Percentiles rank a stretch among this genome's conserved stretches.
phyloP scores from a whole-genome alignment of 2,329 filamentous ascomycete genomes.

The Orbilia blumenaviensis region DNA sequence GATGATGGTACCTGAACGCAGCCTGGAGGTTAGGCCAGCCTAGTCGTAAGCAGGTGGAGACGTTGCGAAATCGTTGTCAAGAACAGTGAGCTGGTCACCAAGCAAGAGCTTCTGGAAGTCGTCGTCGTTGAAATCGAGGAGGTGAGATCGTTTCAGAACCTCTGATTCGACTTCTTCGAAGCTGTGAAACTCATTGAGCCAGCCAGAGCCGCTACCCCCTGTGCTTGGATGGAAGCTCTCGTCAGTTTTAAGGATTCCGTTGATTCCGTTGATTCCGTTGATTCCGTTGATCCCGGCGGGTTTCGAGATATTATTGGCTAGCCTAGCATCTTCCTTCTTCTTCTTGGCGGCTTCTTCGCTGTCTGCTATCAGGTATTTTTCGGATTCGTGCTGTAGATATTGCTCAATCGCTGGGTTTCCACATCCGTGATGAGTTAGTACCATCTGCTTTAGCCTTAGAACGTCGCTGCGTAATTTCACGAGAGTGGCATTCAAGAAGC shows the following conservation, averaged over 20 bases:
- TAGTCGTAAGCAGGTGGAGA: conserved; percentile 46
- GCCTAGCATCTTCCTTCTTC: conserved; percentile 7
- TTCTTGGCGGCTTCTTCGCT: conserved; percentile 37
- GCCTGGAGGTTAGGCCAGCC: conserved; percentile 1
- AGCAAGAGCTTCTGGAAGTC: conserved; percentile 52
- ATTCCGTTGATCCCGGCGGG: conserved; percentile 30
- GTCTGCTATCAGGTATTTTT: conserved; percentile 51
- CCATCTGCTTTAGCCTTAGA: conserved; percentile 58
- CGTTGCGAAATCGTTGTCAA: conserved; percentile 39
- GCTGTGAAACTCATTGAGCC: conserved; percentile 52
- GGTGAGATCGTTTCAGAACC: conserved; percentile 35
- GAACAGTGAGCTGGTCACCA: conserved; percentile 43
- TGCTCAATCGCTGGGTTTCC: conserved; percentile 56
- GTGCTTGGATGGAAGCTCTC: conserved; percentile 7
- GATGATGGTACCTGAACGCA: conserved; percentile 38
- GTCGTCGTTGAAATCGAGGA: conserved; percentile 51
- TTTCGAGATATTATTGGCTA: conserved; percentile 16
- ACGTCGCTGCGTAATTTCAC: conserved; percentile 58
- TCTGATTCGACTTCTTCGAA: conserved; percentile 52
- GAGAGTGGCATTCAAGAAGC: conserved; percentile 56
- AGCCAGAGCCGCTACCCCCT: conserved; percentile 19
- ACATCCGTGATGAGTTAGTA: conserved; percentile 59
- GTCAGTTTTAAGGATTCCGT: conserved; percentile 31
- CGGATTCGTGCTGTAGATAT: conserved; percentile 57
- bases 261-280: conserved; percentile 22